These are phyloP conservation scores for Boechera divaricarpa DNA, from an alignment of 345 rosid species.

Conservation along the genomic window DNA sequence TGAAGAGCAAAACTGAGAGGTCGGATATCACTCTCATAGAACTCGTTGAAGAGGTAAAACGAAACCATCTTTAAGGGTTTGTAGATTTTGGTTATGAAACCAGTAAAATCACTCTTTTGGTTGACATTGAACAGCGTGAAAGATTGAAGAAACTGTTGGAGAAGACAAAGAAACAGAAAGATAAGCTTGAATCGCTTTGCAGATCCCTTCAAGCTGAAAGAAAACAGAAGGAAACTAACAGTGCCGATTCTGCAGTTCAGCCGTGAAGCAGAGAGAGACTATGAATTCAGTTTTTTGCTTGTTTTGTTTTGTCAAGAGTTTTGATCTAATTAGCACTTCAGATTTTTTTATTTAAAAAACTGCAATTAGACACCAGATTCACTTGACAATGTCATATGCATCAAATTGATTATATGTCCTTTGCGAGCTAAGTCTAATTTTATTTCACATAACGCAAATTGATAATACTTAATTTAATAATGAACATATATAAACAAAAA, in stretches of 20 bases:
- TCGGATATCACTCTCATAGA: constrained; percentile 75
- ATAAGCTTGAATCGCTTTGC: constrained; percentile 85
- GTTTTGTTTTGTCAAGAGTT: background rate
- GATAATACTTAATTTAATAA: background rate
- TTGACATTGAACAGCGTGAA: constrained; percentile 62
- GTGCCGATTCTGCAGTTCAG: constrained; percentile 22
- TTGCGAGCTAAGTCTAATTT: background rate
- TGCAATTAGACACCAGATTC: background rate
- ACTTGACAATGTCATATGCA: background rate
- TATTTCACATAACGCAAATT: background rate
- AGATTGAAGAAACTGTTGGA: constrained; percentile 74
- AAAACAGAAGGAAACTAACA: constrained; percentile 55
- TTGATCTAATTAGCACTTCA: constrained; percentile 19
- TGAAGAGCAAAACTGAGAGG: constrained; percentile 88
- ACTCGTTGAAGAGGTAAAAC: constrained; percentile 88
- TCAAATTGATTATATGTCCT: background rate
- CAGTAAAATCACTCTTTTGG: constrained; percentile 5
- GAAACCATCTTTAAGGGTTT: constrained; percentile 5
- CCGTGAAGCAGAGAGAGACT: constrained; percentile 17
- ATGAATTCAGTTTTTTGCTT: background rate
- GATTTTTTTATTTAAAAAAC: background rate
- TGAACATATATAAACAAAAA: too few relatives aligned
- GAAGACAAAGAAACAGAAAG: constrained; percentile 92
- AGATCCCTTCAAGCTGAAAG: constrained; percentile 94
- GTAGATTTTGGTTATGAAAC: background rate